phyloP scores from a whole-genome alignment of 1,284 basidiomycete genomes.

The Lignosus rhinocerotis region DNA sequence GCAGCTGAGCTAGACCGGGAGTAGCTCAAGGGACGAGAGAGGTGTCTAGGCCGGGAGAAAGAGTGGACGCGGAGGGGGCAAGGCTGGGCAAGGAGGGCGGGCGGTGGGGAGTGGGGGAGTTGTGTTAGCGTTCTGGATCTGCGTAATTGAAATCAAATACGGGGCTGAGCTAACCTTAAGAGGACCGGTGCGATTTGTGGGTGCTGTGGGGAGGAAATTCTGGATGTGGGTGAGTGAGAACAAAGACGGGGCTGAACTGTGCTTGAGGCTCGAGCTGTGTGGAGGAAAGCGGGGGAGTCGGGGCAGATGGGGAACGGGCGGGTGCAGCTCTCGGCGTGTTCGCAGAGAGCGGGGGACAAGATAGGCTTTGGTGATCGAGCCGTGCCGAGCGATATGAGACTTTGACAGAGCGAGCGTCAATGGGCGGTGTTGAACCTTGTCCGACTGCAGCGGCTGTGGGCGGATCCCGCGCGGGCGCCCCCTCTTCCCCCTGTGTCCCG shows the following conservation, averaged over 20 bases:
- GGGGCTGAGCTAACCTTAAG: constrained; percentile 18
- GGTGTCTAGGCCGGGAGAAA: constrained; percentile 2
- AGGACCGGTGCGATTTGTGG: no score
- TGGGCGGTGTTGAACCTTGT: constrained; percentile 18
- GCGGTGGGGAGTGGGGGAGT: constrained; percentile 6
- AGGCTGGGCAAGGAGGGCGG: no score
- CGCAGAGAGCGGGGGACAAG: constrained; percentile 13
- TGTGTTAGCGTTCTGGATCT: constrained; percentile 15
- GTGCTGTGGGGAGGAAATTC: constrained; percentile 7
- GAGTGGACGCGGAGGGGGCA: constrained; percentile 4
- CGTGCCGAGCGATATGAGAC: constrained; percentile 30
- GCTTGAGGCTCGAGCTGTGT: no score
- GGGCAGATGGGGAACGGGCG: no score
- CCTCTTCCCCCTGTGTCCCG: constrained; percentile 32
- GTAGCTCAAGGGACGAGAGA: no score
- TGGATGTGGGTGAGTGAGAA: no score
- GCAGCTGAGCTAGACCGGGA: no score
- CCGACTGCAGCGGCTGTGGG: constrained; percentile 20
- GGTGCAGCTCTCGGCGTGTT: no score
- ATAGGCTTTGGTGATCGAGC: constrained; percentile 28
- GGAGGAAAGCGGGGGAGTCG: no score
- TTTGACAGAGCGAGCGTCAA: constrained; percentile 20
- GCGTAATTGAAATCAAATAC: constrained; percentile 24
- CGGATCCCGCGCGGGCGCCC: constrained; percentile 27
- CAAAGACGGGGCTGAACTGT: no score